A percentile compares a stretch with the other conserved stretches of the same genome.
Conservation (phyloP, 805 yeast genomes). For the Yamadazyma philogaea region DNA sequence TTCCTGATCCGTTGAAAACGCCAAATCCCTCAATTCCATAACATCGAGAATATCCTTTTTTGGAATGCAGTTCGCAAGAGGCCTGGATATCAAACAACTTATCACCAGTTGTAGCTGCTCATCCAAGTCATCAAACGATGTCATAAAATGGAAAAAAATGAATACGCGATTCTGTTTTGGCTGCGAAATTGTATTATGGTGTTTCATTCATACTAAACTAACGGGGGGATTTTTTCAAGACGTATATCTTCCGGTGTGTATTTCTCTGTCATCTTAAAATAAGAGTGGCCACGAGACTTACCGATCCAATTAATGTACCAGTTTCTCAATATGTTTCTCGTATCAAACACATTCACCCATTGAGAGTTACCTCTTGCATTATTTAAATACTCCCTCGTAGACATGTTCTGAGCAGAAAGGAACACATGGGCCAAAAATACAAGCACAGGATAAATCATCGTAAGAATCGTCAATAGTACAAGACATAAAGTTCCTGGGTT, state of each 20-base stretch:
- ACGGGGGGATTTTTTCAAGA: conserved; percentile 22
- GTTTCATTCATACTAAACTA: not conserved
- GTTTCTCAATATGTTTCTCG: conserved; percentile 23
- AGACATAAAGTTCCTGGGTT: conserved; percentile 47
- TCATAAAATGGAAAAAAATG: not conserved
- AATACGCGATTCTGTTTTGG: not conserved
- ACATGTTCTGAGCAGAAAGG: conserved; percentile 54
- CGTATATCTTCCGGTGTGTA: conserved; percentile 25
- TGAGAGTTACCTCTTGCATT: conserved; percentile 30
- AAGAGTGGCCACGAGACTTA: conserved; percentile 24
- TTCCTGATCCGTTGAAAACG: not conserved
- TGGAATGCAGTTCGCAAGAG: conserved; percentile 11
- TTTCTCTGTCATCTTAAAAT: conserved; percentile 17
- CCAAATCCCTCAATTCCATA: not conserved
- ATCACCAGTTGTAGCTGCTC: not conserved
- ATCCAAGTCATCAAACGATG: not conserved
- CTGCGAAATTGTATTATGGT: not conserved
- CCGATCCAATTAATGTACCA: conserved; percentile 39
- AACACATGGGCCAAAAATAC: conserved; percentile 53
- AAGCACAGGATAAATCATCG: conserved; percentile 53
- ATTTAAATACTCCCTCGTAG: conserved; percentile 71
- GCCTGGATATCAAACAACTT: conserved; percentile 5
- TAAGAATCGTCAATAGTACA: conserved; percentile 46
- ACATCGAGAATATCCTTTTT: conserved; percentile 7
- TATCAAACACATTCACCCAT: conserved; percentile 31